Conservation (phyloP, 441 rosid species). For the Euphorbia neoarborescens region DNA sequence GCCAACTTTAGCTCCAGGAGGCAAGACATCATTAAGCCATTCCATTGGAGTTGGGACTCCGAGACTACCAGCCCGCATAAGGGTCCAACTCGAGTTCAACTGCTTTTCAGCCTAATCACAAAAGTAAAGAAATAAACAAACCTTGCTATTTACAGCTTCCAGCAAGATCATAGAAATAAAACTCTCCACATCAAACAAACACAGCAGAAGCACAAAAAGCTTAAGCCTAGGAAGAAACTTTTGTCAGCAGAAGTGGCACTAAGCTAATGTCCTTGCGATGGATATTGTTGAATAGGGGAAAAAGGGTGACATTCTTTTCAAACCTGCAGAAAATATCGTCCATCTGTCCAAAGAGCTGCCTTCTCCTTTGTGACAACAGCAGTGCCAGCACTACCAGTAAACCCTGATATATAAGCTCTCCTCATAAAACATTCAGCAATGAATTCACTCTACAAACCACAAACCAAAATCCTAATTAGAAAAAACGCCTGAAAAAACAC, state of each 20-base stretch:
- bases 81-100: slow-evolving; percentile 68
- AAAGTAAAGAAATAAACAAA: slow-evolving; percentile 14
- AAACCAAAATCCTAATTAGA: slow-evolving; percentile 7
- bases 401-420: slow-evolving; percentile 75
- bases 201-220: not conserved
- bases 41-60: slow-evolving; percentile 78
- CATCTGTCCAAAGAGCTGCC: slow-evolving; percentile 97
- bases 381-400: slow-evolving; percentile 92
- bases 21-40: slow-evolving; percentile 80
- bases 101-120: slow-evolving; percentile 77
- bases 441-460: slow-evolving; percentile 69
- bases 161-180: not conserved
- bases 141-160: slow-evolving; percentile 3
- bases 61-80: slow-evolving; percentile 83
- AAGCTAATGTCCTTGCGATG: not conserved
- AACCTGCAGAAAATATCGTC: slow-evolving; percentile 98
- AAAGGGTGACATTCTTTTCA: not conserved
- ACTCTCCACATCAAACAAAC: not conserved
- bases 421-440: slow-evolving; percentile 86
- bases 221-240: not conserved
- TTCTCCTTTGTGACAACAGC: slow-evolving; percentile 82
- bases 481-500: too few relatives aligned
- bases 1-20: slow-evolving; percentile 84
- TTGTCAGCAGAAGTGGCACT: not conserved
- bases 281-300: not conserved